Evolutionary conservation across 495 filamentous ascomycete species (phyloP), one percentile per base, ranked within the genome.

Genomic region (Talaromyces wortmannii): DNA sequence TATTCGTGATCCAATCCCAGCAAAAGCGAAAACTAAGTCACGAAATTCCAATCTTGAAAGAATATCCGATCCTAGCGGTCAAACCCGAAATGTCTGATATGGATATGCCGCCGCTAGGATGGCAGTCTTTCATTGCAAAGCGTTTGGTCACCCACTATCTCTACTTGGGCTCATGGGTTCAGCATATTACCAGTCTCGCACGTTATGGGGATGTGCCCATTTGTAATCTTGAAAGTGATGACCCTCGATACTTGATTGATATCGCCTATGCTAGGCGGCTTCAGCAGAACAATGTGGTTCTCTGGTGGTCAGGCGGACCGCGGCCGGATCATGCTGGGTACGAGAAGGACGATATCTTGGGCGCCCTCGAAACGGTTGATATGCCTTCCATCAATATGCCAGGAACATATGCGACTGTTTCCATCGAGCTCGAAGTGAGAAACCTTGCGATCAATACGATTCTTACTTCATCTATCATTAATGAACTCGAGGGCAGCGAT

Each of bases 401-500:
- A 4, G 91, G 90, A 45, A 90, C 92, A 0, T 99, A 96, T 67
- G 87, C 91, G 0, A 96, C 92, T 0, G 95, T 99, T 7, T 99
- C 94, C 69, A 95, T 99, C 55, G 94, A 99, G 59, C 72, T 99
- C 17, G 89, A 94, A 55, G 82, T 99, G 49, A 88, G 91, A 4
- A 97, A 97, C 62, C 80, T 99, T 5, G 89, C 91, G 5, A 97
- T 99, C 68, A 99, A 99, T 68, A 97, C 95, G 4, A 92, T 99
- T 55, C 78, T 99, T 42, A 96, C 95, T 0, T 96, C 94, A 0
- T 92, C 94, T 0, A 79, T 99, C n/a, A 90, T 99, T 74, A 97
- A 96, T 59, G 94, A 99, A 55, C 85, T 92, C 12, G 94, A 99
- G 64, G 92, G 94, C 2, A 85, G 83, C 45, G 68, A 76, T 57